Evolutionary conservation across 108 stramenopile genomes (phyloP).

Genomic region (Fistulifera pelliculosa): DNA sequence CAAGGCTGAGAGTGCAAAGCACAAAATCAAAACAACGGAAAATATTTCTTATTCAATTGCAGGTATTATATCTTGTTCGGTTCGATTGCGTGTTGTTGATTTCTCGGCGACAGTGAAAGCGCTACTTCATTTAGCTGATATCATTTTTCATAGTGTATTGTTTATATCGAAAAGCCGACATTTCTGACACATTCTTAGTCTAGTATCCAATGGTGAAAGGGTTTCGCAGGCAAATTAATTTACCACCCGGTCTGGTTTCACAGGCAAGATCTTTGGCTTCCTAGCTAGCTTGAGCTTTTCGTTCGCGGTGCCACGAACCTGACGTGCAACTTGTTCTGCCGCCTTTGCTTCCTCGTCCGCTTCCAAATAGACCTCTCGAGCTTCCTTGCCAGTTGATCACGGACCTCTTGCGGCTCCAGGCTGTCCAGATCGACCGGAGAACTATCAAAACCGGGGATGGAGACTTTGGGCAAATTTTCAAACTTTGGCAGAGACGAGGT

Average conservation of each 20-base stretch:
- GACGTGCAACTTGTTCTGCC: conserved; percentile 36
- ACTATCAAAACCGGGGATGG: conserved; percentile 6
- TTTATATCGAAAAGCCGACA: background rate
- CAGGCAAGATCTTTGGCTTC: conserved; percentile 78
- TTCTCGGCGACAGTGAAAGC: too few species aligned
- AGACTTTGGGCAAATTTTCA: conserved; percentile 12
- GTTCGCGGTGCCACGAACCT: conserved; percentile 42
- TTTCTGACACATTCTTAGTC: conserved; percentile 1
- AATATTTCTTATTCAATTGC: too few species aligned
- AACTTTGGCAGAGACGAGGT: conserved; percentile 33
- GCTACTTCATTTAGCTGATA: too few species aligned
- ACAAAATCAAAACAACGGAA: too few species aligned
- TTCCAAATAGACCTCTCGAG: conserved; percentile 38
- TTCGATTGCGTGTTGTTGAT: too few species aligned
- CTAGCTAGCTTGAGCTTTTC: conserved; percentile 60
- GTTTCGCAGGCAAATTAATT: conserved; percentile 64
- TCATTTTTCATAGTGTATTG: too few species aligned
- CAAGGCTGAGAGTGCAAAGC: too few species aligned
- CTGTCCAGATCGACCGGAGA: conserved; percentile 3
- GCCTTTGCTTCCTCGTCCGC: conserved; percentile 55
- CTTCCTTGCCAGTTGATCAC: conserved; percentile 60
- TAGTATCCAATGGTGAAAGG: conserved; percentile 63
- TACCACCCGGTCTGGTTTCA: conserved; percentile 69
- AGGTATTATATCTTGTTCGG: too few species aligned
- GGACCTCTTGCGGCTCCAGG: conserved; percentile 61